phyloP scores from a whole-genome alignment of 2,329 filamentous ascomycete genomes.

The Sporothrix dimorphospora region DNA sequence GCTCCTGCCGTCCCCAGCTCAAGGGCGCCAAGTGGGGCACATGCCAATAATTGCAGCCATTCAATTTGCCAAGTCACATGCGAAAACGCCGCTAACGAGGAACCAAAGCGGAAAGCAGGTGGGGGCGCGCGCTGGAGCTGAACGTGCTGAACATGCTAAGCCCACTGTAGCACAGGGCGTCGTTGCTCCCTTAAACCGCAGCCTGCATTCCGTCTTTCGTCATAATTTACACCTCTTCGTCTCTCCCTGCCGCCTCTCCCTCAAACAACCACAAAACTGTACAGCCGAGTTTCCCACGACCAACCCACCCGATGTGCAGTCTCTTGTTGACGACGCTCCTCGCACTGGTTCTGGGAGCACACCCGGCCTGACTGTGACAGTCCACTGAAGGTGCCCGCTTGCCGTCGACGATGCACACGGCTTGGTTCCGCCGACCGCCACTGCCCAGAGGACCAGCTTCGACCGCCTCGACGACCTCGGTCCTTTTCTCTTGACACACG shows the following conservation, averaged over 20 bases:
- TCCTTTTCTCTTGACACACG: not conserved
- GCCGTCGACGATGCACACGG: slow-evolving; percentile 13
- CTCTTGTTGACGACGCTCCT: not conserved
- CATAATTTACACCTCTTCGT: not conserved
- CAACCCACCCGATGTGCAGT: not conserved
- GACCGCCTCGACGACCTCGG: not conserved
- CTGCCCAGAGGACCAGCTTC: not conserved
- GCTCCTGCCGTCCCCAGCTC: slow-evolving; percentile 11
- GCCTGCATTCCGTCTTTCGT: slow-evolving; percentile 11
- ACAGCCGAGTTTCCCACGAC: not conserved
- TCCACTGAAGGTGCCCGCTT: not conserved
- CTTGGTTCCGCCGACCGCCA: not conserved
- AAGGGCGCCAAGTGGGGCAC: slow-evolving; percentile 12
- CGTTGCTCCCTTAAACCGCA: slow-evolving; percentile 2
- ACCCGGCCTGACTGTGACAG: slow-evolving; percentile 5
- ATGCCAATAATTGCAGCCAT: slow-evolving; percentile 15
- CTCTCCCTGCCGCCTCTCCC: not conserved
- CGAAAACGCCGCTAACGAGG: slow-evolving; percentile 5
- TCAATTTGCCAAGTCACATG: slow-evolving; percentile 22
- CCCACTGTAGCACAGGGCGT: slow-evolving; percentile 10
- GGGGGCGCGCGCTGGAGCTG: not conserved
- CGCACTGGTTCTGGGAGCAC: not conserved
- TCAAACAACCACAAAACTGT: not conserved
- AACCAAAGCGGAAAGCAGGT: slow-evolving; percentile 13
- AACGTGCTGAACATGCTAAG: not conserved